Evolutionary conservation across 2,329 filamentous ascomycete species (phyloP), one percentile per base, ranked within the genome.

Genomic region (Cadophora sp.): DNA sequence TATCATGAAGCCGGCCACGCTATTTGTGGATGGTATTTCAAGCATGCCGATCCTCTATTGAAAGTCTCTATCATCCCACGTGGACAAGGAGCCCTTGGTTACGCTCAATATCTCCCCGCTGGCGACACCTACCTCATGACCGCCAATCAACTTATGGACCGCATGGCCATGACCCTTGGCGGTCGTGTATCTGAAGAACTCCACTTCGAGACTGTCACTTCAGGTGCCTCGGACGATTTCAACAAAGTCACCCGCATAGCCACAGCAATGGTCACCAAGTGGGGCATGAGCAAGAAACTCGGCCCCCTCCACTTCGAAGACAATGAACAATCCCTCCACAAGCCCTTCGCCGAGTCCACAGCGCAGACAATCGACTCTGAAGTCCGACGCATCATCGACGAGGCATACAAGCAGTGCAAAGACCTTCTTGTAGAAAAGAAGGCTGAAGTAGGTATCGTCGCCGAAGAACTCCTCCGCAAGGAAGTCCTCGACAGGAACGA

Each of bases 11-110:
- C 96, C 41, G 96, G 96, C 66, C 96, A 99, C 80, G 96, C 96
- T 71, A 97, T 99, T 78, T 99, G 96, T 79, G 96, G 96, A 66
- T 99, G 96, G 96, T 99, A 91, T 84, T 92, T 99, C 82, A 89
- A 93, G 80, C 94, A 92, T 79, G 96, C 96, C n/a, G 96, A 99
- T 76, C 96, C 96, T 20, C 88, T 99, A 4, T 90, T 99, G 67
- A 99, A 99, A 83, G 96, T 99, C 53, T 97, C 94, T 66, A 99
- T 99, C 80, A 98, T 99, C 75, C 96, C 96, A 20, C 94, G 96
- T 77, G 96, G 95, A 65, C 92, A 96, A 79, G 96, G 94, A 43
- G 94, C 94, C 30, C 85, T 99, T 18, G 96, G 96, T 9, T 99
- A 99, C 78, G 96, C 96, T 1, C 96, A 99, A 80, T 98, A 98